These are phyloP conservation scores for Geotrichum siamense DNA, from an alignment of 1,139 yeast species.

Conservation along the genomic window DNA sequence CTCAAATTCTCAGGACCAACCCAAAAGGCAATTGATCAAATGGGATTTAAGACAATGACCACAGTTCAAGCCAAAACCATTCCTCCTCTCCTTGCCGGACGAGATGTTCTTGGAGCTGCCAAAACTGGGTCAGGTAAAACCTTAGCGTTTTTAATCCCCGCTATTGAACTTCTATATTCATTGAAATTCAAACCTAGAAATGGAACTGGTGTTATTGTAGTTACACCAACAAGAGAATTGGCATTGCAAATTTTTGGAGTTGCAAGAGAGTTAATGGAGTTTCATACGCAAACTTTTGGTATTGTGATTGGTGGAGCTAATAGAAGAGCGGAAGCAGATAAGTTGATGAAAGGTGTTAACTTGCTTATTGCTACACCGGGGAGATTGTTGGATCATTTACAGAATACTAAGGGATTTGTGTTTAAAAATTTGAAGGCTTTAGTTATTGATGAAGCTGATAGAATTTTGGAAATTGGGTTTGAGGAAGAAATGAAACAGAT, in stretches of 20 bases:
- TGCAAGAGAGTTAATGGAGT: slow-evolving; percentile 84
- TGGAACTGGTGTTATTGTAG: slow-evolving; percentile 83
- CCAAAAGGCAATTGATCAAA: slow-evolving; percentile 62
- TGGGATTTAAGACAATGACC: slow-evolving; percentile 91
- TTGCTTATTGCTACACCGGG: slow-evolving; percentile 96
- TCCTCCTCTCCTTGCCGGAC: slow-evolving; percentile 90
- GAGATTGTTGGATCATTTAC: slow-evolving; percentile 89
- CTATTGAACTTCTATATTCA: slow-evolving; percentile 83
- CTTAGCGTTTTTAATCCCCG: slow-evolving; percentile 89
- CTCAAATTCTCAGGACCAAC: slow-evolving; percentile 78
- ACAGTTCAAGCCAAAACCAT: slow-evolving; percentile 89
- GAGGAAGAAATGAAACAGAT: slow-evolving; percentile 98
- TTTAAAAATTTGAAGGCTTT: slow-evolving; percentile 91
- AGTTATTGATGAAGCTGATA: slow-evolving; percentile 93
- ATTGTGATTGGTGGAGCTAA: slow-evolving; percentile 98
- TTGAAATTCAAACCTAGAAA: slow-evolving; percentile 86
- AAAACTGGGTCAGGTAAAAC: slow-evolving; percentile 98
- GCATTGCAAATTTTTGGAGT: slow-evolving; percentile 97
- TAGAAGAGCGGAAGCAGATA: slow-evolving; percentile 94
- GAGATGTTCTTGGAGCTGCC: slow-evolving; percentile 95
- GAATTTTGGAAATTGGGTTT: slow-evolving; percentile 93
- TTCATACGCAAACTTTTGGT: slow-evolving; percentile 90
- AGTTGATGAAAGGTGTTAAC: slow-evolving; percentile 87
- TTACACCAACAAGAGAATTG: slow-evolving; percentile 84
- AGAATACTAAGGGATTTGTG: slow-evolving; percentile 88